Evolutionary conservation across 2,329 filamentous ascomycete genomes (phyloP).

Genomic region (Venturiaceae sp.): DNA sequence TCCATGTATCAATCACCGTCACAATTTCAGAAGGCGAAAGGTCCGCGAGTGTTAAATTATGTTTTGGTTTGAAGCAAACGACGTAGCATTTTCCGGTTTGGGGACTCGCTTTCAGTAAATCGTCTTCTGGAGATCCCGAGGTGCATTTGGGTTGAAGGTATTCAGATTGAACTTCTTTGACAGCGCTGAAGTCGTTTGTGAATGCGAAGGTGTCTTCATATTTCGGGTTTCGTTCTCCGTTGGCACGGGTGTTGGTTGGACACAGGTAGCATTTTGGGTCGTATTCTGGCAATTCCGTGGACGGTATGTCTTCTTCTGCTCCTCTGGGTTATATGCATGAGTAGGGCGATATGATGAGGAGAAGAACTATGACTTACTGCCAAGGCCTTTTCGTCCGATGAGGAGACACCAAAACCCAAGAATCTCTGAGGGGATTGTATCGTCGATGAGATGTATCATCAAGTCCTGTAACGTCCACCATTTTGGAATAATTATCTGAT

Average conservation of each 20-base stretch:
- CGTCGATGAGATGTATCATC: constrained; percentile 4
- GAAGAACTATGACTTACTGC: constrained; percentile 13
- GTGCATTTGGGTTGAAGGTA: background rate
- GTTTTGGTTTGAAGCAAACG: constrained; percentile 1
- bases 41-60: background rate
- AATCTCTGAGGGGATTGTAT: background rate
- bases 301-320: background rate
- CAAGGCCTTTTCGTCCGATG: constrained; percentile 3
- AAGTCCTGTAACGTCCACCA: background rate
- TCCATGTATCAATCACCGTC: background rate
- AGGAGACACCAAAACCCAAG: constrained; percentile 2
- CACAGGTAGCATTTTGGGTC: constrained; percentile 5
- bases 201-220: constrained; percentile 4
- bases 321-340: background rate
- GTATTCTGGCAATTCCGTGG: background rate
- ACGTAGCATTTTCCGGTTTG: constrained; percentile 5
- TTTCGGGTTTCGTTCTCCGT: background rate
- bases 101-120: background rate
- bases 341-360: background rate
- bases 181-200: constrained; percentile 4
- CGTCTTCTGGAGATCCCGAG: background rate
- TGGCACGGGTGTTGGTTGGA: background rate
- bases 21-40: background rate
- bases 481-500: background rate
- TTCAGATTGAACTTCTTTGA: background rate